phyloP scores from a whole-genome alignment of 225 moss, liverwort and hornwort genomes.

The Marchantia polymorpha region DNA sequence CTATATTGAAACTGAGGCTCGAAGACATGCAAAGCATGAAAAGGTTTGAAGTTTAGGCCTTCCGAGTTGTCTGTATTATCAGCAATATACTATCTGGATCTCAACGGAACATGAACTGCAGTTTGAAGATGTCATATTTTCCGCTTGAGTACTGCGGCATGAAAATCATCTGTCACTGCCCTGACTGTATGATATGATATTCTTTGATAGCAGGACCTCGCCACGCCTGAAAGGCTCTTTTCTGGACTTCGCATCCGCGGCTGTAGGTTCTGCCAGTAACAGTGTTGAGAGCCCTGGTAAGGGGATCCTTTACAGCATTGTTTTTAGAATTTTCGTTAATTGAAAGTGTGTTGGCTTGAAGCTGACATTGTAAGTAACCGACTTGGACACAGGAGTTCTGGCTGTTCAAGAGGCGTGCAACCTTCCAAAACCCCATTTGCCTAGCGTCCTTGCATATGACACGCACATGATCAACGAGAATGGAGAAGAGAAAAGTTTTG shows the following conservation, averaged over 20 bases:
- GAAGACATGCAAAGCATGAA: slow-evolving; percentile 34
- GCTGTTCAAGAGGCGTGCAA: slow-evolving; percentile 6
- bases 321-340: too few species aligned
- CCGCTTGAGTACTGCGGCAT: background rate
- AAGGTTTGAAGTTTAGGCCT: slow-evolving; percentile 24
- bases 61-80: background rate
- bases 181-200: background rate
- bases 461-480: slow-evolving; percentile 19
- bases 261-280: slow-evolving; percentile 8
- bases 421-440: background rate
- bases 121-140: background rate
- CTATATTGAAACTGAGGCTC: slow-evolving; percentile 33
- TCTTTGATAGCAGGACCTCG: slow-evolving; percentile 24
- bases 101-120: too few species aligned
- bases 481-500: slow-evolving; percentile 37
- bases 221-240: slow-evolving; percentile 35
- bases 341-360: background rate
- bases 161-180: background rate
- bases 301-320: background rate
- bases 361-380: background rate
- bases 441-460: slow-evolving; percentile 32
- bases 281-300: slow-evolving; percentile 25
- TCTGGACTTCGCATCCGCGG: slow-evolving; percentile 20
- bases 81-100: background rate
- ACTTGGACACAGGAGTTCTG: slow-evolving; percentile 3